Evolutionary conservation across 441 rosid species (phyloP), one percentile per base, ranked within the genome.

Genomic region (Adansonia grandidieri): DNA sequence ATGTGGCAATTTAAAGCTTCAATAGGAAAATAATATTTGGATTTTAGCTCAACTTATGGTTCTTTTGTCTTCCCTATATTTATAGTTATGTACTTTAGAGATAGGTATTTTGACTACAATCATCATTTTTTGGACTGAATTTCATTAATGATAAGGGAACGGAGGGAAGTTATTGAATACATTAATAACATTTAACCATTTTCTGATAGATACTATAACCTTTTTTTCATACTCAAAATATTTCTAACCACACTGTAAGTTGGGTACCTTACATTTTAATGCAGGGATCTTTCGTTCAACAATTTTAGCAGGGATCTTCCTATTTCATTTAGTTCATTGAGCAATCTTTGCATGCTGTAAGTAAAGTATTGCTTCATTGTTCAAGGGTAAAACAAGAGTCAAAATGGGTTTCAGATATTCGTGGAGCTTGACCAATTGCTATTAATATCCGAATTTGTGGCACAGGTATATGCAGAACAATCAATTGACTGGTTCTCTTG

Each of bases 381-480:
- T 71, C 2, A 76, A 22, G 45, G 64, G 37, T 57, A 54, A 54
- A 54, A 58, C 50, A 40, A 37, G 67, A 42, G n/a, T n/a, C n/a
- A 69, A 57, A 45, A 62, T 9, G 7, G 44, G 32, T 37, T 45
- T 58, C 15, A 32, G 63, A 61, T 53, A 24, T 40, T 62, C 81
- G 8, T 62, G 32, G 24, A 60, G 77, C 75, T 77, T 61, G 64
- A 62, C 50, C 17, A 44, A 67, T n/a, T 73, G 79, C 79, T 82
- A 19, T 45, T 56, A 74, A n/a, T 84, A 60, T 85, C 84, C 42
- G 73, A 62, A 76, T 85, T 45, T 86, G 50, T 84, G 71, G 78
- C 95, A 96, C 95, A 96, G 99, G 66, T 86, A 90, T 84, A 65
- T 94, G 84, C 98, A 96, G 90, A 91, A 86, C 96, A 94, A 96